phyloP scores from a whole-genome alignment of 1,139 yeast species.

The Suzukiozyma palmioleophila region DNA sequence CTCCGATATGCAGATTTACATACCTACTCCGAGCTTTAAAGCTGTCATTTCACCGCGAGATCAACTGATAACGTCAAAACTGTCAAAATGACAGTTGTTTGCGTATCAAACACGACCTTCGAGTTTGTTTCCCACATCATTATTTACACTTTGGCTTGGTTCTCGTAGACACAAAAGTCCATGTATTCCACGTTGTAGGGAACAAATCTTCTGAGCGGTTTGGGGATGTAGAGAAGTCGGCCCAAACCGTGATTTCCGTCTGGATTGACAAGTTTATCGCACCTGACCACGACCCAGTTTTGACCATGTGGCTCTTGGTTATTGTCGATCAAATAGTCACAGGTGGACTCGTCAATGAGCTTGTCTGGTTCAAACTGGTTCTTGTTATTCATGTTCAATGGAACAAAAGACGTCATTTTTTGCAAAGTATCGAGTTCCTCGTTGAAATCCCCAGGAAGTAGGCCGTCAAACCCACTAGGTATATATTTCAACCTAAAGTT shows the following conservation, averaged over 20 bases:
- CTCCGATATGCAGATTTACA: too few relatives aligned
- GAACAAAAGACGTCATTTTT: slow-evolving; percentile 38
- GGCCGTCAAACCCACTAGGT: slow-evolving; percentile 76
- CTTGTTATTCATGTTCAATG: slow-evolving; percentile 67
- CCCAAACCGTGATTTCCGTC: slow-evolving; percentile 38
- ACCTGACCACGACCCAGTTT: slow-evolving; percentile 41
- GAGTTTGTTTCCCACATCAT: too few relatives aligned
- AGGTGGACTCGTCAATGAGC: slow-evolving; percentile 37
- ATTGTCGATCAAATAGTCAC: slow-evolving; percentile 62
- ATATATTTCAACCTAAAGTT: slow-evolving; percentile 62
- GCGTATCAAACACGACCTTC: too few relatives aligned
- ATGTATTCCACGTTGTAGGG: slow-evolving; percentile 35
- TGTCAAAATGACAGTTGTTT: too few relatives aligned
- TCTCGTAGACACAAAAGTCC: slow-evolving; percentile 36
- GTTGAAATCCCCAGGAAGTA: slow-evolving; percentile 81
- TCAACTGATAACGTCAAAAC: too few relatives aligned
- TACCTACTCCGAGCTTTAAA: too few relatives aligned
- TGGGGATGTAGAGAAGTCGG: slow-evolving; percentile 44
- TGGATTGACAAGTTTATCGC: slow-evolving; percentile 46
- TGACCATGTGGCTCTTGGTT: slow-evolving; percentile 10
- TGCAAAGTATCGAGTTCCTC: slow-evolving; percentile 30
- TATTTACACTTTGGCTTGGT: background rate
- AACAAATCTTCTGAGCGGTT: slow-evolving; percentile 16
- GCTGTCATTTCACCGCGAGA: too few relatives aligned
- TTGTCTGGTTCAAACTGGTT: slow-evolving; percentile 58